Conservation (phyloP, 1,284 basidiomycete species). For the Ustilago curta region DNA sequence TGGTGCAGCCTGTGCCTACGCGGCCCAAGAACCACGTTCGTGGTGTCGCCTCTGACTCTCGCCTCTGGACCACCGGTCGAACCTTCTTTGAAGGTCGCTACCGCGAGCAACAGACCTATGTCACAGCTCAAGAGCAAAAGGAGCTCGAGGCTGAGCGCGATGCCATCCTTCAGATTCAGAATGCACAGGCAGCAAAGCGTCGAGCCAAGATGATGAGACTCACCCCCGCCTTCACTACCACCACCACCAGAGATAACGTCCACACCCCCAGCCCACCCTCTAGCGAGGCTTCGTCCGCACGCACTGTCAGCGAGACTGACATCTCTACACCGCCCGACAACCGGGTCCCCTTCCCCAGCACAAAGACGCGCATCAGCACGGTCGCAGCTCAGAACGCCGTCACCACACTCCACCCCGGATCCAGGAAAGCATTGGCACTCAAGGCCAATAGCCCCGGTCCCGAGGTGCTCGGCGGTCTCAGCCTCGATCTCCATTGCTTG, state of each 20-base stretch:
- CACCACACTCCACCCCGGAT: constrained; percentile 50
- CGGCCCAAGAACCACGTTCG: constrained; percentile 52
- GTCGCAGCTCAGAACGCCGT: constrained; percentile 12
- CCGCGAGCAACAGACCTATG: constrained; percentile 36
- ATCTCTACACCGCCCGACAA: constrained; percentile 32
- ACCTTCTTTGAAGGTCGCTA: constrained; percentile 40
- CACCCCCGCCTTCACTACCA: constrained; percentile 51
- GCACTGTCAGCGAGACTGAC: constrained; percentile 41
- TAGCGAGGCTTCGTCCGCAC: constrained; percentile 33
- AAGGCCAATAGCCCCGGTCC: constrained; percentile 52
- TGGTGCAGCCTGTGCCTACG: constrained; percentile 30
- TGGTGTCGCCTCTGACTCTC: constrained; percentile 44
- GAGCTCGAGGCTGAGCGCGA: constrained; percentile 41
- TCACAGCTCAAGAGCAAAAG: constrained; percentile 32
- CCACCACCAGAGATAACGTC: constrained; percentile 10
- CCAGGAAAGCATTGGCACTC: constrained; percentile 56
- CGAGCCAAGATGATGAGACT: constrained; percentile 57
- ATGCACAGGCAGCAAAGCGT: constrained; percentile 52
- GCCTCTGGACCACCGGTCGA: constrained; percentile 37
- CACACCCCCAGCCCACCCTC: constrained; percentile 50
- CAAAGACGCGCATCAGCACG: constrained; percentile 28
- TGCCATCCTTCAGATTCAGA: constrained; percentile 43
- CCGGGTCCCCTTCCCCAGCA: constrained; percentile 45
- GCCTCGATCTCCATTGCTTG: constrained; percentile 59
- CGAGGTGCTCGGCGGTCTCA: constrained; percentile 55